Evolutionary conservation across 1,284 basidiomycete species (phyloP), one percentile per base, ranked within the genome.

Genomic region (Albatrellus sp.): DNA sequence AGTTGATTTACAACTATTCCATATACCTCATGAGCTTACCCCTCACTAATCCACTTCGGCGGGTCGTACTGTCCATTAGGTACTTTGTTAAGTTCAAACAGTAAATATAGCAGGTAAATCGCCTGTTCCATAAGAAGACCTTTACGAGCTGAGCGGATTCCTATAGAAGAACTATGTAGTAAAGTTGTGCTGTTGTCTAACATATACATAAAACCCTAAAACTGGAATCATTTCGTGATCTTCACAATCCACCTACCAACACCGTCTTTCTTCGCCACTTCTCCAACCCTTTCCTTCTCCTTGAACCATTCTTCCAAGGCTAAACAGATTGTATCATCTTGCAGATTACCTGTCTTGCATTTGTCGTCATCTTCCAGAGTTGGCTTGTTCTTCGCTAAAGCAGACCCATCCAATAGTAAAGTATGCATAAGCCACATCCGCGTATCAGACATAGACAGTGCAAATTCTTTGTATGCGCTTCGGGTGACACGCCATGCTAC

Each of bases 1-100:
- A 94, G 61, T 56, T 96, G 47, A 90, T 92, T 58, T 89, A 88
- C 63, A 96, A 97, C 58, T n/a, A n/a, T n/a, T n/a, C n/a, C n/a
- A n/a, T n/a, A n/a, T n/a, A n/a, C n/a, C n/a, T n/a, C n/a, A n/a
- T n/a, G n/a, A n/a, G n/a, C n/a, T n/a, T n/a, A n/a, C n/a, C n/a
- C n/a, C n/a, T n/a, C n/a, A n/a, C n/a, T n/a, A n/a, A n/a, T n/a
- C n/a, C n/a, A n/a, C n/a, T n/a, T n/a, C n/a, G n/a, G n/a, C n/a
- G n/a, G n/a, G n/a, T n/a, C n/a, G n/a, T n/a, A n/a, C n/a, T n/a
- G n/a, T n/a, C 29, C 10, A 16, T 7, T 9, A 37, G 33, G 34
- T 48, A 33, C n/a, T 33, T 33, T 33, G 32, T 33, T 24, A 24
- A 7, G 4, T 24, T 24, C 3, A 24, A 24, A 7, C 24, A 24